These are phyloP conservation scores for Euphrasia arctica DNA, from an alignment of 305 asterid genomes.

Conservation along the genomic window DNA sequence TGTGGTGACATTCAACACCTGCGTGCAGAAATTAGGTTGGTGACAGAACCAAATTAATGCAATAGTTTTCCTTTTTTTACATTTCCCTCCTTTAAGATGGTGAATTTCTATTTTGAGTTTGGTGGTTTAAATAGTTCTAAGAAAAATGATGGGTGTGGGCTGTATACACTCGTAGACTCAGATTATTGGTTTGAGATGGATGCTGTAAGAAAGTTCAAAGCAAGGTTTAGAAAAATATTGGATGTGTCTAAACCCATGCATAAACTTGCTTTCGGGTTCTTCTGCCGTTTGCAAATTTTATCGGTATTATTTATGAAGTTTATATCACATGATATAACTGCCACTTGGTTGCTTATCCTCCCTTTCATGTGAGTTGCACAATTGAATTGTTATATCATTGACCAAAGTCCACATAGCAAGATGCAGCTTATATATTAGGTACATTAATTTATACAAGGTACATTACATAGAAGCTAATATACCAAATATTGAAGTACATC, in stretches of 20 bases:
- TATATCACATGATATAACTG: not conserved
- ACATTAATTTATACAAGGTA: no score
- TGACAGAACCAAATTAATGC: slow-evolving; percentile 7
- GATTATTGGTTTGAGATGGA: slow-evolving; percentile 15
- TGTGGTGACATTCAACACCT: slow-evolving; percentile 72
- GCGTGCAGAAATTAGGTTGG: slow-evolving; percentile 92
- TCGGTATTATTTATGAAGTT: not conserved
- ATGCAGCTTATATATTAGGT: no score
- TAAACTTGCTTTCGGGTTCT: not conserved
- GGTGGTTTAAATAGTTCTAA: not conserved
- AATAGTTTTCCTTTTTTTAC: not conserved
- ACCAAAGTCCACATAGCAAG: no score
- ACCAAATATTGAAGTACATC: no score
- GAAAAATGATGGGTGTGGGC: not conserved
- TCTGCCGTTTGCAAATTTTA: not conserved
- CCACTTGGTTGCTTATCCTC: not conserved
- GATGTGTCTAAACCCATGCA: not conserved
- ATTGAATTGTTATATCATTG: not conserved
- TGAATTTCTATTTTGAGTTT: slow-evolving; percentile 12
- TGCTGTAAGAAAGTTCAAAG: not conserved
- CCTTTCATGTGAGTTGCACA: not conserved
- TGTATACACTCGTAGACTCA: not conserved
- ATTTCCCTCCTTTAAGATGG: slow-evolving; percentile 7
- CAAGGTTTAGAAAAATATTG: not conserved
- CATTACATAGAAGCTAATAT: no score